phyloP scores from a whole-genome alignment of 2,329 filamentous ascomycete species.

The Zarea fungicola region DNA sequence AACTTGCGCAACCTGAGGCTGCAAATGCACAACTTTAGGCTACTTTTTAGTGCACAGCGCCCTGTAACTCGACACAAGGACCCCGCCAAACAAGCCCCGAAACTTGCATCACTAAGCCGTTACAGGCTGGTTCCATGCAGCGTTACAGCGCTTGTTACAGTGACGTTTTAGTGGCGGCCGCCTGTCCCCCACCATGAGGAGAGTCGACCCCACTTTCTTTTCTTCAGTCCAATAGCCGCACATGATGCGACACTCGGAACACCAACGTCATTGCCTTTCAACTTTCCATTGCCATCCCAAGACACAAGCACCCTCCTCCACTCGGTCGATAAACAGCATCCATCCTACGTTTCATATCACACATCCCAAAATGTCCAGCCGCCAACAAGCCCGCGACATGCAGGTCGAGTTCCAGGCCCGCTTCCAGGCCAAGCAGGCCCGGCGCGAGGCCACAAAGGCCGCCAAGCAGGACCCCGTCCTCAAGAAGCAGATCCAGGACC shows the following conservation, averaged over 20 bases:
- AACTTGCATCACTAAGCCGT: constrained; percentile 3
- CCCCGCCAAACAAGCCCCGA: background rate
- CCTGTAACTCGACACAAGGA: no score
- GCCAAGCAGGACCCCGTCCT: constrained; percentile 55
- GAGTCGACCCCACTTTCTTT: background rate
- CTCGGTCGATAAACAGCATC: background rate
- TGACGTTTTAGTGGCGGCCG: constrained; percentile 1
- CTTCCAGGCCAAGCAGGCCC: constrained; percentile 58
- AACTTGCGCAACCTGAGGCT: no score
- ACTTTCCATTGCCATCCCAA: background rate
- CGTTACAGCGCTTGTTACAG: no score
- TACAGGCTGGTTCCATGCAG: no score
- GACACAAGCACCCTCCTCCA: background rate
- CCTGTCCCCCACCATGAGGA: background rate
- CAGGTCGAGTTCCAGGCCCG: constrained; percentile 59
- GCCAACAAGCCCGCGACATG: constrained; percentile 55
- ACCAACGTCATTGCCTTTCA: background rate
- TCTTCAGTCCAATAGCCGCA: background rate
- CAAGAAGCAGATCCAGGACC: constrained; percentile 59
- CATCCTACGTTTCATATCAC: no score
- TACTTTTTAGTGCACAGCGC: background rate
- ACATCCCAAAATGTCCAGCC: constrained; percentile 47
- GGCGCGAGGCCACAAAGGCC: constrained; percentile 56
- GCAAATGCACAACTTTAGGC: background rate
- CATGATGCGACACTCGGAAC: background rate